Evolutionary conservation across 2,329 filamentous ascomycete genomes (phyloP).

Genomic region (Fusarium nisikadoi): DNA sequence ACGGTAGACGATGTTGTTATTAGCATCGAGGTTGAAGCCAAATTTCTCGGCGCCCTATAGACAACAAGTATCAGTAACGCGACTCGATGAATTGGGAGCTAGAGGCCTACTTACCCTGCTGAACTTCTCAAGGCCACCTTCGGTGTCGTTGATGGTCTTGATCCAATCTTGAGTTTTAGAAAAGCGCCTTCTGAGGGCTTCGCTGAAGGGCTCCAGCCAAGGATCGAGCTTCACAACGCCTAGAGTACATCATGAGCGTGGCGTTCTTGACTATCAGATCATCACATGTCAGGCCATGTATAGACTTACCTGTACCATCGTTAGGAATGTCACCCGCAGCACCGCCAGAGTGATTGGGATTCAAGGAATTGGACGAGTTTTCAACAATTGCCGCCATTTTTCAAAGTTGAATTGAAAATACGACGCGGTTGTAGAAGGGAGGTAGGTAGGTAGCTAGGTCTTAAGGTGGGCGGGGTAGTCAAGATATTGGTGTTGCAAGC

Average conservation of each 20-base stretch:
- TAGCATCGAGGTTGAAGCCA: constrained; percentile 82
- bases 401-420: constrained; percentile 8
- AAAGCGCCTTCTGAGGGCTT: constrained; percentile 79
- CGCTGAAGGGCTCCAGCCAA: constrained; percentile 87
- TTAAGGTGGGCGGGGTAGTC: constrained; percentile 37
- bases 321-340: constrained; percentile 65
- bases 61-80: constrained; percentile 7
- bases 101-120: constrained; percentile 75
- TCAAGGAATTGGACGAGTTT: constrained; percentile 58
- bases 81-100: background rate
- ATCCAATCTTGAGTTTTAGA: constrained; percentile 87
- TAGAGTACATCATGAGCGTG: constrained; percentile 51
- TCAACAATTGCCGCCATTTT: constrained; percentile 52
- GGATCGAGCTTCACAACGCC: constrained; percentile 90
- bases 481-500: constrained; percentile 37
- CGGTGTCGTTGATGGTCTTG: constrained; percentile 79
- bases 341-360: constrained; percentile 49
- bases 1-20: constrained; percentile 88
- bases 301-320: constrained; percentile 75
- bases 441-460: background rate
- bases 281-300: constrained; percentile 26
- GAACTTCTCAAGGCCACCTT: constrained; percentile 93
- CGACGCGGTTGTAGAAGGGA: constrained; percentile 30
- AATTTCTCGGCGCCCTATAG: constrained; percentile 83
- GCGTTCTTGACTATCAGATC: constrained; percentile 34